Evolutionary conservation across 2,329 filamentous ascomycete genomes (phyloP), one percentile per base, ranked within the genome.

Genomic region (Sclerotinia trifoliorum): DNA sequence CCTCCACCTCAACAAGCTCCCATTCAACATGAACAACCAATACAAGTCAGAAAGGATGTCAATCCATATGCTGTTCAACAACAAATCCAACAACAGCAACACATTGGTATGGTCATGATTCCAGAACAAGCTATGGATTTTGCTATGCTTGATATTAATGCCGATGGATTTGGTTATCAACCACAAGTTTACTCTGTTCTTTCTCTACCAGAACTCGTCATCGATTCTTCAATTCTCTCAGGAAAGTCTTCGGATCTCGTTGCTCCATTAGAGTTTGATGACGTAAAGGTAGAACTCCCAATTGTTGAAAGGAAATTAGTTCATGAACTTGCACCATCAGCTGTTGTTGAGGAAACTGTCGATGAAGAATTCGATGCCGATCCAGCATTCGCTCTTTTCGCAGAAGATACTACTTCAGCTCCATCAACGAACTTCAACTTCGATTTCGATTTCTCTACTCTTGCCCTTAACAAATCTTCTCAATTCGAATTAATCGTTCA

Each of bases 91-190:
- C 83, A 86, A 39, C 58, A 48, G 64, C 83, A 86, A 74, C 85
- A 91, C 77, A 90, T 94, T 72, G 89, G 89, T 76, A 91, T 96
- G 85, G 87, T 90, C 68, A 90, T 94, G 85, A 88, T 96, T 58
- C 92, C 93, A 1, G 93, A 96, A 80, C 88, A 91, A 74, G 84
- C 81, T 65, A 83, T 93, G 79, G 91, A 96, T 75, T 89, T 93
- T 74, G 87, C 88, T 66, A 86, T 90, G 80, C 84, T 95, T 74
- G 85, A 86, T 74, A 78, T 93, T 57, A 85, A 85, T 75, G 78
- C 80, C 65, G 78, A 81, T 66, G 81, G 76, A 56, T 88, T 84
- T 78, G 83, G 82, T 78, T 89, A 86, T 78, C 88, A 90, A 77
- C 88, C 89, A 32, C 88, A 88, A 77, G 88, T 91, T 61, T 96